Conservation (phyloP, 192 early-diverging fungal genomes). For the Entomortierella parvispora region DNA sequence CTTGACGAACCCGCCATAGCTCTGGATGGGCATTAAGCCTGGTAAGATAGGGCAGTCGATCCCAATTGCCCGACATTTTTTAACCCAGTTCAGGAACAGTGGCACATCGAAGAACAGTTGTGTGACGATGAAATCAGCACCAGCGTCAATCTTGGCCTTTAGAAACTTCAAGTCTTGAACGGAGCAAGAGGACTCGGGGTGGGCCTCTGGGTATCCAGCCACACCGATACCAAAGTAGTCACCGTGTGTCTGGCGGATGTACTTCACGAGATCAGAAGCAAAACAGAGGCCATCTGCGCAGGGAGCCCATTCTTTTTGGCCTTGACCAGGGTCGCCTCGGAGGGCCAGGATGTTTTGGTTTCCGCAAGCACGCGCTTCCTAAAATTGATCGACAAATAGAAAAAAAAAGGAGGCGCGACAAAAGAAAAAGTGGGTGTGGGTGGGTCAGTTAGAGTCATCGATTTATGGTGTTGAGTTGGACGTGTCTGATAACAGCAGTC, state of each 20-base stretch:
- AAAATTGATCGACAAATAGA: background rate
- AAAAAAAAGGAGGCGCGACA: too few species aligned
- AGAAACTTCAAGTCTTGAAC: constrained; percentile 78
- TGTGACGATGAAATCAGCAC: constrained; percentile 93
- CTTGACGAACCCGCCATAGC: constrained; percentile 86
- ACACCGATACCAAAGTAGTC: constrained; percentile 96
- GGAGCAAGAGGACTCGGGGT: constrained; percentile 77
- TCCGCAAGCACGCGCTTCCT: constrained; percentile 83
- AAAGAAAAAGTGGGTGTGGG: background rate
- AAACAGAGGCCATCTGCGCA: constrained; percentile 78
- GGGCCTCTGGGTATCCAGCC: constrained; percentile 95
- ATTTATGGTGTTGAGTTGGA: background rate
- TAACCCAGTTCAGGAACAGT: constrained; percentile 80
- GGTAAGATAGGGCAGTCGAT: constrained; percentile 82
- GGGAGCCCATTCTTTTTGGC: constrained; percentile 78
- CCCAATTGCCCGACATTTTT: constrained; percentile 69
- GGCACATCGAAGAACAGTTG: constrained; percentile 95
- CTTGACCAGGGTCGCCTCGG: constrained; percentile 89
- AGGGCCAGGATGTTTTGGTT: constrained; percentile 94
- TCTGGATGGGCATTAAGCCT: constrained; percentile 94
- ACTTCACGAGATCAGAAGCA: constrained; percentile 85
- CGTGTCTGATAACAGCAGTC: too few species aligned
- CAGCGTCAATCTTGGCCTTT: constrained; percentile 86
- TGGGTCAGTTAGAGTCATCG: background rate
- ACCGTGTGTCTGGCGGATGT: constrained; percentile 84